A percentile compares a stretch with the other conserved stretches of the same genome.
Evolutionary conservation across 805 yeast genomes (phyloP).

Genomic region (Candida nitratophila): DNA sequence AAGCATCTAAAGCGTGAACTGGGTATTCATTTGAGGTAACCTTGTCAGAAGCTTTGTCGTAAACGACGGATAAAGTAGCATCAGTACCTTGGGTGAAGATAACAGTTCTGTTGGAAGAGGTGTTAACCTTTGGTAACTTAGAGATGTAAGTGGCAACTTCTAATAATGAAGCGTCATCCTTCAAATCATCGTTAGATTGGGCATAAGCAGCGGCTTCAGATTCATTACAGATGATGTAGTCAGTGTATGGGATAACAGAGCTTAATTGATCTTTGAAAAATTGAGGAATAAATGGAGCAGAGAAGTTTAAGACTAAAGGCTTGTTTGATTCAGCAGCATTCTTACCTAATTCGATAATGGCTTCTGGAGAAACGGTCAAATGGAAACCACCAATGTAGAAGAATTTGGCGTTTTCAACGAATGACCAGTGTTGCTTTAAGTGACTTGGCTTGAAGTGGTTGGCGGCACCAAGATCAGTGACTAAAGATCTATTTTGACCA

Average conservation of each 20-base stretch:
- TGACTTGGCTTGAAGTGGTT: constrained; percentile 91
- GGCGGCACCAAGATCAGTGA: constrained; percentile 96
- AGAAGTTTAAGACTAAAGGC: constrained; percentile 70
- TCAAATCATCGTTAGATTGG: constrained; percentile 63
- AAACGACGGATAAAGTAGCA: constrained; percentile 73
- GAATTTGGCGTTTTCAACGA: constrained; percentile 71
- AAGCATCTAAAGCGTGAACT: constrained; percentile 63
- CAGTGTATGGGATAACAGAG: constrained; percentile 76
- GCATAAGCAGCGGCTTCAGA: constrained; percentile 95
- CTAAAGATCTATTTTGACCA: constrained; percentile 85
- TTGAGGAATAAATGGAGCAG: constrained; percentile 95
- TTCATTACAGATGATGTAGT: constrained; percentile 91
- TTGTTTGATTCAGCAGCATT: constrained; percentile 53
- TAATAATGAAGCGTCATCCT: constrained; percentile 44
- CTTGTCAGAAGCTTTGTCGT: constrained; percentile 40
- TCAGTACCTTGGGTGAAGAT: constrained; percentile 94
- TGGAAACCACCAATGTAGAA: constrained; percentile 99
- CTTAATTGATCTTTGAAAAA: constrained; percentile 91
- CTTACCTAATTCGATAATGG: constrained; percentile 81
- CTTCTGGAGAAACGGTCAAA: constrained; percentile 94
- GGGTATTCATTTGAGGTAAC: constrained; percentile 46
- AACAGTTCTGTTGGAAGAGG: constrained; percentile 69
- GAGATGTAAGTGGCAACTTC: constrained; percentile 83
- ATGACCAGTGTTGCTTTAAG: constrained; percentile 83
- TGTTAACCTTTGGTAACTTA: constrained; percentile 65